phyloP scores from a whole-genome alignment of 2,329 filamentous ascomycete genomes.

The Hypoxylon sp. region DNA sequence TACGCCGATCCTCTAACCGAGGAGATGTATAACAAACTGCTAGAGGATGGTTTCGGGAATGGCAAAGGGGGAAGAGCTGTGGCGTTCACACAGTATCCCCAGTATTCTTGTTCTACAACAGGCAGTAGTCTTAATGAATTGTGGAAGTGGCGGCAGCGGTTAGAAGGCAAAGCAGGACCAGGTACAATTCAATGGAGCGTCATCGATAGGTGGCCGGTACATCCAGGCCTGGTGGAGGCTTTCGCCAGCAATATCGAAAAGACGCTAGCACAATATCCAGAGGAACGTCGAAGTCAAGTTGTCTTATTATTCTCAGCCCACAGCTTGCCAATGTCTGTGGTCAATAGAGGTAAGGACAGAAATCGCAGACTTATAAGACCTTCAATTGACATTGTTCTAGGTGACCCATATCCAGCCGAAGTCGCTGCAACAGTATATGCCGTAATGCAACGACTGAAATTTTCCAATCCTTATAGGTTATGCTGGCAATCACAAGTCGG shows the following conservation, averaged over 20 bases:
- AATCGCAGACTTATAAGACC: constrained; percentile 1
- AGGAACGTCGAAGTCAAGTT: constrained; percentile 82
- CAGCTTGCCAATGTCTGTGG: constrained; percentile 95
- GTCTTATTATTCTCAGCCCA: constrained; percentile 95
- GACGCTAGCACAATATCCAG: constrained; percentile 86
- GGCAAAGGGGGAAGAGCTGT: constrained; percentile 94
- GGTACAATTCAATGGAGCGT: constrained; percentile 95
- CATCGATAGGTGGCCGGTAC: constrained; percentile 97
- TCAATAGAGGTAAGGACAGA: constrained; percentile 81
- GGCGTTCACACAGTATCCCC: constrained; percentile 97
- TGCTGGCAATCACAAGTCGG: constrained; percentile 99
- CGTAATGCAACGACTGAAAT: constrained; percentile 92
- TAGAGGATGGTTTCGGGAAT: constrained; percentile 90
- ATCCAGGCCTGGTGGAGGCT: constrained; percentile 89
- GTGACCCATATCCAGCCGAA: constrained; percentile 95
- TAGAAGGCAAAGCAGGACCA: constrained; percentile 81
- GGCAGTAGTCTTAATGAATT: constrained; percentile 96
- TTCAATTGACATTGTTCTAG: constrained; percentile 60
- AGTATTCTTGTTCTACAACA: constrained; percentile 98
- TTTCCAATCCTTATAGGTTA: constrained; percentile 91
- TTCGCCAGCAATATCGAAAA: constrained; percentile 94
- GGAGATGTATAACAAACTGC: constrained; percentile 86
- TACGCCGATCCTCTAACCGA: constrained; percentile 96
- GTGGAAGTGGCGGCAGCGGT: constrained; percentile 93
- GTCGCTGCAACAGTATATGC: constrained; percentile 96